A percentile compares a stretch with the other conserved stretches of the same genome.
Evolutionary conservation across 257 asterid species (phyloP).

Genomic region (Capsicum chinense): DNA sequence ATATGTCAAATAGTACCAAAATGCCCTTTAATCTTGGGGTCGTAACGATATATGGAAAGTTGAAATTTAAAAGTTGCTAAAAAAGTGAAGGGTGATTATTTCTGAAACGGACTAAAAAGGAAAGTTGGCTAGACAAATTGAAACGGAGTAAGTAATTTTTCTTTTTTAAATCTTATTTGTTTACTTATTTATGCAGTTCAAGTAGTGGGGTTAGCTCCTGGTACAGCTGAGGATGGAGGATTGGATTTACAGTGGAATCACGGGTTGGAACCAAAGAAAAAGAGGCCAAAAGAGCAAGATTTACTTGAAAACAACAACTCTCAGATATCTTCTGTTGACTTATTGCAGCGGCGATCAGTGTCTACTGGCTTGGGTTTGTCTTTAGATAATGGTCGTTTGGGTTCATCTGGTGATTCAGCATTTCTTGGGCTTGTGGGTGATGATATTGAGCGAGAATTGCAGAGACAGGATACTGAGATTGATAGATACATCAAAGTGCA

Average conservation of each 20-base stretch:
- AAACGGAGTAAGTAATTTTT: not conserved
- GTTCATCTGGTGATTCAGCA: conserved; percentile 75
- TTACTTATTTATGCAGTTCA: conserved; percentile 59
- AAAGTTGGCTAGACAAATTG: no score
- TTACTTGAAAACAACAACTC: conserved; percentile 71
- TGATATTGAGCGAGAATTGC: conserved; percentile 75
- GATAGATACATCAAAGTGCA: conserved; percentile 85
- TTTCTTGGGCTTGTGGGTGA: conserved; percentile 74
- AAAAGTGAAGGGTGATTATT: no score
- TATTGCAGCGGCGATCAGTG: conserved; percentile 84
- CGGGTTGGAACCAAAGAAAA: conserved; percentile 65
- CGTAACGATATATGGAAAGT: no score
- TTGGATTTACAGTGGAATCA: conserved; percentile 75
- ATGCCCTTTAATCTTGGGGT: no score
- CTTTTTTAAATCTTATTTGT: not conserved
- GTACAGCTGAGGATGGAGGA: conserved; percentile 63
- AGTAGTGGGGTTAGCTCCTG: conserved; percentile 79
- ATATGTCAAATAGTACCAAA: no score
- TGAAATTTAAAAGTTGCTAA: no score
- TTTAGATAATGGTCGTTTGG: conserved; percentile 70
- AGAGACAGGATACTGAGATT: conserved; percentile 85
- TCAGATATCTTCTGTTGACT: conserved; percentile 78
- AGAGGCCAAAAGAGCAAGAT: conserved; percentile 76
- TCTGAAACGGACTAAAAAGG: no score
- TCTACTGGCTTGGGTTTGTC: conserved; percentile 97